These are phyloP conservation scores for Ilex asprella DNA, from an alignment of 257 asterid genomes.

Conservation along the genomic window DNA sequence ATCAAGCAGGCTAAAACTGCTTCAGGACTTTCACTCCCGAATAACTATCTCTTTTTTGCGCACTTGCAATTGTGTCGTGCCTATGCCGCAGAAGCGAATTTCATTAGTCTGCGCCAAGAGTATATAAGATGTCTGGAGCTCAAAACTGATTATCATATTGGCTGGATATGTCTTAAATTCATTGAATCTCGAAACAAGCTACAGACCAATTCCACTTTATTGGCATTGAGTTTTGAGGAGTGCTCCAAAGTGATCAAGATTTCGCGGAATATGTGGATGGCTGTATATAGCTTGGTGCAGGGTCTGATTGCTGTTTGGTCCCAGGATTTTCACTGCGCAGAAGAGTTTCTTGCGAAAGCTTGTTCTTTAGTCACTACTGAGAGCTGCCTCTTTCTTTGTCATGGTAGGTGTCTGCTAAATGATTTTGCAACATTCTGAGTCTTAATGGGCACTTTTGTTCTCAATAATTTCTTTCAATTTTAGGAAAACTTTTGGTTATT, in stretches of 20 bases:
- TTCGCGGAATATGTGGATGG: slow-evolving; percentile 67
- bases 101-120: slow-evolving; percentile 38
- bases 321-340: slow-evolving; percentile 63
- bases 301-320: slow-evolving; percentile 64
- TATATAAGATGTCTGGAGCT: slow-evolving; percentile 69
- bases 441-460: too few species aligned
- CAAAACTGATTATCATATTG: slow-evolving; percentile 61
- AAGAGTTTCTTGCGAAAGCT: slow-evolving; percentile 64
- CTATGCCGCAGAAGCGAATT: slow-evolving; percentile 55
- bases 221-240: slow-evolving; percentile 49
- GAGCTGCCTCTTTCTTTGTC: slow-evolving; percentile 67
- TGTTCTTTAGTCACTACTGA: slow-evolving; percentile 56
- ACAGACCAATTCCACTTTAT: slow-evolving; percentile 36
- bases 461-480: too few species aligned
- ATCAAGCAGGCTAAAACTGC: slow-evolving; percentile 52
- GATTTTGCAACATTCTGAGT: neutral
- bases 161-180: slow-evolving; percentile 79
- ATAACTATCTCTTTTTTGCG: slow-evolving; percentile 57
- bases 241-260: slow-evolving; percentile 57
- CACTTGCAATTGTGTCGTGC: slow-evolving; percentile 89
- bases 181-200: slow-evolving; percentile 60
- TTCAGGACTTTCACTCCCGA: slow-evolving; percentile 42
- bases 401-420: slow-evolving; percentile 45
- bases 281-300: slow-evolving; percentile 60
- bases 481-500: too few species aligned